A percentile compares a stretch with the other conserved stretches of the same genome.
These are phyloP conservation scores for Trypanosoma mega DNA, from an alignment of 208 protist genomes.

Conservation along the genomic window DNA sequence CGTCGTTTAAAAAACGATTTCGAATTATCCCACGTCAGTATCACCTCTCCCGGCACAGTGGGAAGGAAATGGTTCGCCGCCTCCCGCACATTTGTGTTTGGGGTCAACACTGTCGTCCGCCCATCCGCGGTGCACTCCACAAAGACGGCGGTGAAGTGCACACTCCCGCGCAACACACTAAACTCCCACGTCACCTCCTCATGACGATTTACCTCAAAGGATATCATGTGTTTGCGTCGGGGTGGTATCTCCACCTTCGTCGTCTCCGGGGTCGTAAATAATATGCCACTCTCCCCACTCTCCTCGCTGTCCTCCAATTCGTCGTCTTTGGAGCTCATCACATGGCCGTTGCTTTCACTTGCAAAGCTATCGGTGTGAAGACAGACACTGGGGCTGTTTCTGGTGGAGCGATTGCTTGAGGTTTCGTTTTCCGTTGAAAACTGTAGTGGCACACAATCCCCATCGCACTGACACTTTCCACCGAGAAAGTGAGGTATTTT, in stretches of 20 bases:
- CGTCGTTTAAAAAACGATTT: slow-evolving; percentile 2
- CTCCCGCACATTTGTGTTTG: slow-evolving; percentile 20
- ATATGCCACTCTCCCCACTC: no score
- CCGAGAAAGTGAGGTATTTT: slow-evolving; percentile 45
- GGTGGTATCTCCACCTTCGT: slow-evolving; percentile 29
- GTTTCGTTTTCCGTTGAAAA: background rate
- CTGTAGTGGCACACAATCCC: slow-evolving; percentile 38
- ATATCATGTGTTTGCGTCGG: slow-evolving; percentile 28
- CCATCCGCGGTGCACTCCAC: slow-evolving; percentile 33
- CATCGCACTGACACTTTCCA: slow-evolving; percentile 44
- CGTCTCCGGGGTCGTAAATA: background rate
- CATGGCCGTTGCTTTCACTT: no score
- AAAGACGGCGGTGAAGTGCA: slow-evolving; percentile 54
- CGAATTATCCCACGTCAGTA: slow-evolving; percentile 63
- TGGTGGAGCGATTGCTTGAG: background rate
- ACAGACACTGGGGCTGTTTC: background rate
- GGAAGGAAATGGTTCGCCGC: slow-evolving; percentile 62
- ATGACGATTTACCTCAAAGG: slow-evolving; percentile 29
- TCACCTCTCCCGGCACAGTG: slow-evolving; percentile 33
- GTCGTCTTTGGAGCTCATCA: no score
- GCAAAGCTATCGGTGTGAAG: no score
- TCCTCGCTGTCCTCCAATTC: no score
- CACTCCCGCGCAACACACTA: slow-evolving; percentile 27
- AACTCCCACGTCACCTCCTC: slow-evolving; percentile 76
- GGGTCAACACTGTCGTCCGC: slow-evolving; percentile 29